phyloP scores from a whole-genome alignment of 176 grass and related monocot genomes.

The Carex pumila region DNA sequence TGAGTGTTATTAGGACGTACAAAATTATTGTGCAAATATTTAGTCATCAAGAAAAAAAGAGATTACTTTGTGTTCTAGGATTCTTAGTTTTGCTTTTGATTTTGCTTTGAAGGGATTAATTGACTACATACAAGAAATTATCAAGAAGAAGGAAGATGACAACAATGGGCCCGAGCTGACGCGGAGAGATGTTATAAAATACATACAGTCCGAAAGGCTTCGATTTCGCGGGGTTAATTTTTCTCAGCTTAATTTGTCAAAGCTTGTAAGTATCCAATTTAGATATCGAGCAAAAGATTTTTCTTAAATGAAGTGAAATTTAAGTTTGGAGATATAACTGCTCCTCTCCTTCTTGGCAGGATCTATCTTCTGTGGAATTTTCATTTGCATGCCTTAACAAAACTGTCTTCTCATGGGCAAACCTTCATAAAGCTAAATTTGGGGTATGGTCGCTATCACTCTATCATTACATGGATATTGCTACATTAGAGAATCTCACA shows the following conservation, averaged over 20 bases:
- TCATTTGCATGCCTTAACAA: conserved; percentile 67
- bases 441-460: conserved; percentile 37
- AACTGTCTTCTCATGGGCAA: conserved; percentile 57
- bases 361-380: conserved; percentile 80
- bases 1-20: not conserved
- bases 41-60: not conserved
- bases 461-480: not conserved
- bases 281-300: not conserved
- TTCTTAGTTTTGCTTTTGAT: not conserved
- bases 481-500: not conserved
- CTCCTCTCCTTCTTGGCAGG: conserved; percentile 33
- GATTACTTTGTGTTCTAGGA: not conserved
- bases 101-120: conserved; percentile 36
- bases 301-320: not conserved
- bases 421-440: conserved; percentile 90
- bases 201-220: conserved; percentile 57
- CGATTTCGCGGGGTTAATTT: conserved; percentile 80
- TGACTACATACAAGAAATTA: conserved; percentile 24
- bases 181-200: conserved; percentile 42
- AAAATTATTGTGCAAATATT: not conserved
- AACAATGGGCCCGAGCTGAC: conserved; percentile 30
- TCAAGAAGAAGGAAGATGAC: conserved; percentile 30
- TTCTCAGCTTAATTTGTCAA: conserved; percentile 77
- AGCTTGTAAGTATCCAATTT: conserved; percentile 54
- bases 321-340: not conserved